Evolutionary conservation across 768 basidiomycete species (phyloP).

Genomic region (Rhizopogon salebrosus): DNA sequence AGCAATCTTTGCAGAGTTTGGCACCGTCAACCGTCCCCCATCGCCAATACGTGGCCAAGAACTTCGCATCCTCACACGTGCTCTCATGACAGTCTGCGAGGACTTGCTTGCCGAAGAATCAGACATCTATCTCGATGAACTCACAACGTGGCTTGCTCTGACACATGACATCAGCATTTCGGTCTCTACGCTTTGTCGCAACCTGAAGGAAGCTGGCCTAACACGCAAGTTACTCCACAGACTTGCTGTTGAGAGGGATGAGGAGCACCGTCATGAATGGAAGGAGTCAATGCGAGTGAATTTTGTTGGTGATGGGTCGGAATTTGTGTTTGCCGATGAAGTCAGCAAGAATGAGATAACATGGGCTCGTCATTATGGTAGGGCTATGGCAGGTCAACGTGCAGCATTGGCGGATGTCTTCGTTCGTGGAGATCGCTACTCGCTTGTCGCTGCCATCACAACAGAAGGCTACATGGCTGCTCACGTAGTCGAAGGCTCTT

Average conservation of each 20-base stretch:
- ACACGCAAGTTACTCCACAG: conserved; percentile 10
- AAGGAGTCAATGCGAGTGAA: conserved; percentile 4
- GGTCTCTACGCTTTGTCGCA: background rate
- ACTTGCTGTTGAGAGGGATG: conserved; percentile 19
- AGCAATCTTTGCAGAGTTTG: conserved; percentile 12
- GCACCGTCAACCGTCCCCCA: conserved; percentile 11
- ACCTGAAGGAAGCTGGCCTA: conserved; percentile 4
- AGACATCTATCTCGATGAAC: conserved; percentile 8
- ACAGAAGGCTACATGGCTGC: conserved; percentile 30
- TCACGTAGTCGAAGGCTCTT: background rate
- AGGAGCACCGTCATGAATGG: conserved; percentile 10
- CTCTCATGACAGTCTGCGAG: conserved; percentile 13
- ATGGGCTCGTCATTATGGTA: conserved; percentile 20
- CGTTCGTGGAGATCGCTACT: conserved; percentile 25
- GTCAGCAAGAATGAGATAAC: conserved; percentile 17
- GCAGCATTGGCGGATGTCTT: conserved; percentile 19
- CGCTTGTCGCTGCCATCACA: conserved; percentile 30
- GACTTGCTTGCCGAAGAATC: conserved; percentile 12
- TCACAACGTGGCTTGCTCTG: conserved; percentile 1
- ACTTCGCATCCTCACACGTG: conserved; percentile 12
- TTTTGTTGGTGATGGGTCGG: conserved; percentile 9
- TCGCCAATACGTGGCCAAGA: conserved; percentile 15
- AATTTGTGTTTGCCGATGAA: conserved; percentile 26
- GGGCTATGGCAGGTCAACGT: conserved; percentile 13
- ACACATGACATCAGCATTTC: background rate